Base-by-base conservation (phyloP, 805 yeast species). In the Huiozyma naganishii region DNA sequence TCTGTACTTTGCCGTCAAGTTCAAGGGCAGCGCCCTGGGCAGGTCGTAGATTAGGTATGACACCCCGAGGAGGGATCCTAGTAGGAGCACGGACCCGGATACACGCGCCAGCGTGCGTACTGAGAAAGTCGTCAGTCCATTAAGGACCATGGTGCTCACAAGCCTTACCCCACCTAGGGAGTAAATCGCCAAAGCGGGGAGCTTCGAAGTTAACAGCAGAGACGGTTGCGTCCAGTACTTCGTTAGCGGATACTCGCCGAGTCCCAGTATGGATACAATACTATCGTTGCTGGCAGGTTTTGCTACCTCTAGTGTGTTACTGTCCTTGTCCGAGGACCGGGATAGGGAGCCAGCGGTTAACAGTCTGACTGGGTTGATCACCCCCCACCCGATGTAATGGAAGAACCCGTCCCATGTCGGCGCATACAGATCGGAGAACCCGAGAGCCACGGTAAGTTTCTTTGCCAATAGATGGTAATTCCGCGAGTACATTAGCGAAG, bases 1-100 rank as follows among this genome's bases (percentile, higher is more conserved):
- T 49, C 74, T 75, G 51, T 90, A 74, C 61, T 83, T 86, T 40
- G 72, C 69, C 0, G 92, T 87, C 46, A 87, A 73, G 45, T 88
- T 88, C 51, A 87, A 70, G 13, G 95, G 94, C 53, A 86, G 77
- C 0, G 97, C 95, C 53, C 82, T 76, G 2, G 97, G 97, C 10
- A 94, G 77, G 61, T 92, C 97, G 46, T 72, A 69, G 13, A 87
- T 66, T 45, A 88, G 59, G 54, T 84, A 87, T 36, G 77, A 76
- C 0, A 74, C 65, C 0, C 82, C 70, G 10, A 77, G 67, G 1
- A 77, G 72, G 5, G 76, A 65, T 1, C 73, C 72, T 7, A 77
- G 69, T 2, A 78, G 50, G 0, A 72, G 46, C 0, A 77, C 39
- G 0, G 94, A 89, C 0, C 74, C 59, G 0, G 74, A 70, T n/a